A percentile compares a stretch with the other conserved stretches of the same genome.
phyloP scores from a whole-genome alignment of 257 asterid genomes.

The Ilex aquifolium region DNA sequence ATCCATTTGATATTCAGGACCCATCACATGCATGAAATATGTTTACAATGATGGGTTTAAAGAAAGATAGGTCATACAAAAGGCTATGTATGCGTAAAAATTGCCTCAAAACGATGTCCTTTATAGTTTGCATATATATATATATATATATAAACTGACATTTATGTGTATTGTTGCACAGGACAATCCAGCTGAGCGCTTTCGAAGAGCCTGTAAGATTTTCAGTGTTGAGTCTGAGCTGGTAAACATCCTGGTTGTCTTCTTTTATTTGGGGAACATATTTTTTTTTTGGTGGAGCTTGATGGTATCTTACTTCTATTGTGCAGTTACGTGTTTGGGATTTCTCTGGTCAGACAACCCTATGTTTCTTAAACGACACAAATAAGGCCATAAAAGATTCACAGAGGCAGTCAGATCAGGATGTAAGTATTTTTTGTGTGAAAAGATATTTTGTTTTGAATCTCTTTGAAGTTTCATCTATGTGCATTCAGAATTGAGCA shows the following conservation, averaged over 20 bases:
- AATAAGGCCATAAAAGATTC: slow-evolving; percentile 58
- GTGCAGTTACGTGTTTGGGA: slow-evolving; percentile 90
- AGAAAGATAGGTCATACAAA: no score
- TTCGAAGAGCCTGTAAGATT: slow-evolving; percentile 86
- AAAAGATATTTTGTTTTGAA: no score
- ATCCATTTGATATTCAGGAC: no score
- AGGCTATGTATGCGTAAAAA: no score
- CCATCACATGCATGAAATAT: no score
- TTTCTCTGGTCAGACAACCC: slow-evolving; percentile 75
- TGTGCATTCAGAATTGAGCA: no score
- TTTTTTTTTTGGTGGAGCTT: slow-evolving; percentile 20
- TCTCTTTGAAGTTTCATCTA: no score
- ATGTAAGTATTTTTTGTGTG: slow-evolving; percentile 43
- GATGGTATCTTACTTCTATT: slow-evolving; percentile 16
- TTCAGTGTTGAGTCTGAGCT: slow-evolving; percentile 69
- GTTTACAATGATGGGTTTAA: no score
- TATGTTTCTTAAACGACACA: slow-evolving; percentile 61
- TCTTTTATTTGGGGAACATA: slow-evolving; percentile 9
- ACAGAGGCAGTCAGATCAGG: slow-evolving; percentile 69
- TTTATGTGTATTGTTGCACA: slow-evolving; percentile 29
- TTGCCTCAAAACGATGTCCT: no score
- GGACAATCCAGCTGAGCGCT: slow-evolving; percentile 90
- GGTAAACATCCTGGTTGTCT: slow-evolving; percentile 38
- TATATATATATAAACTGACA: no score
- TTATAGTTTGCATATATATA: no score